A percentile compares a stretch with the other conserved stretches of the same genome.
Conservation (phyloP, 495 filamentous ascomycete species). For the Hyphodiscus hymeniophilus region DNA sequence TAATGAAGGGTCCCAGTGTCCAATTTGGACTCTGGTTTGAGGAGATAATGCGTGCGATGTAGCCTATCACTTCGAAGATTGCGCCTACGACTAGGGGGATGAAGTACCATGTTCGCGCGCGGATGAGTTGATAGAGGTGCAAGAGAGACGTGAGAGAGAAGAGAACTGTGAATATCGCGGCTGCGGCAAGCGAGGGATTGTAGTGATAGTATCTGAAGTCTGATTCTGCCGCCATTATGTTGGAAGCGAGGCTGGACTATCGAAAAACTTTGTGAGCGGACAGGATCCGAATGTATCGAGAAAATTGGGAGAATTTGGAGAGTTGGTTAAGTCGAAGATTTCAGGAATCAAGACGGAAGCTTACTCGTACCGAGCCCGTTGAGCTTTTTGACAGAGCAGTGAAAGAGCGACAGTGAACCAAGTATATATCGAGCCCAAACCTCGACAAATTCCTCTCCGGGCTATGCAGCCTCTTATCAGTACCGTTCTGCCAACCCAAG, state of each 20-base stretch:
- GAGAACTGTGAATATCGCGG: conserved; percentile 35
- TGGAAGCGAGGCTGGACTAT: neutral
- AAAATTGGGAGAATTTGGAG: no score
- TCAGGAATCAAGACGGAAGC: neutral
- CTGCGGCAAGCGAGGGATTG: conserved; percentile 40
- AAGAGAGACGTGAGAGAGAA: conserved; percentile 37
- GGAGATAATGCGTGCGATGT: conserved; percentile 33
- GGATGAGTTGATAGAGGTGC: conserved; percentile 41
- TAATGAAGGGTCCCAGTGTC: conserved; percentile 32
- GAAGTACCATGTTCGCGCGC: conserved; percentile 47
- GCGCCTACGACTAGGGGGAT: conserved; percentile 48
- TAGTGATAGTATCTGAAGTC: conserved; percentile 26
- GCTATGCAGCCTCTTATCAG: no score
- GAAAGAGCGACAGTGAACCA: neutral
- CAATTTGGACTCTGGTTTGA: no score
- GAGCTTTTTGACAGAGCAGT: neutral
- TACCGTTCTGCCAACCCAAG: no score
- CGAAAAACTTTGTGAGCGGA: neutral
- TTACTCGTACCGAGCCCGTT: neutral
- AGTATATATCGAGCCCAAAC: no score
- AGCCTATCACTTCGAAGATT: conserved; percentile 35
- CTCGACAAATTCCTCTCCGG: no score
- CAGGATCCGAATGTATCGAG: neutral
- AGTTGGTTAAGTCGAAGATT: no score
- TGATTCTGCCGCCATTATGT: no score